A percentile compares a stretch with the other conserved stretches of the same genome.
Evolutionary conservation across 495 filamentous ascomycete genomes (phyloP).

Genomic region (Glarea lozoyensis): DNA sequence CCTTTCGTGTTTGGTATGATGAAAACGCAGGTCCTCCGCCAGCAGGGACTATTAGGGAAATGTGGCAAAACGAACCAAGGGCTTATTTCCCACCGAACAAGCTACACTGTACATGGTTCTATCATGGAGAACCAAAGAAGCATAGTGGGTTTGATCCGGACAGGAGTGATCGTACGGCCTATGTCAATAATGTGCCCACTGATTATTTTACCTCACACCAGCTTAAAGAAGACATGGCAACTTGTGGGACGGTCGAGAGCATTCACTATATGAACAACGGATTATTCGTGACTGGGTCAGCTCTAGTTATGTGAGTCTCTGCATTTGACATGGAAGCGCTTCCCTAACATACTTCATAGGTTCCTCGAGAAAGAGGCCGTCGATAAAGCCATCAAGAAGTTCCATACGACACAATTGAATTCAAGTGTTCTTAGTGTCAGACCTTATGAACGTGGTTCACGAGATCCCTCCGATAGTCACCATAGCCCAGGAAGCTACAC

Average conservation of each 20-base stretch:
- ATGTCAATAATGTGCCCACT: background rate
- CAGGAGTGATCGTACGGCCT: background rate
- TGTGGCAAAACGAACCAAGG: background rate
- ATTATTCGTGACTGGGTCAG: background rate
- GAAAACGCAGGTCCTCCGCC: background rate
- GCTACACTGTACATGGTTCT: background rate
- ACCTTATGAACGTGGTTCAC: background rate
- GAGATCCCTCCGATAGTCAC: background rate
- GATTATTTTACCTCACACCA: background rate
- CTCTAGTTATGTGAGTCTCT: constrained; percentile 9
- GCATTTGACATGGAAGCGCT: background rate
- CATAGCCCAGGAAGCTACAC: background rate
- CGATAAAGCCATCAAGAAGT: background rate
- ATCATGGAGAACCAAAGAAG: background rate
- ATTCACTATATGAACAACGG: constrained; percentile 4
- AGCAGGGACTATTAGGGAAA: background rate
- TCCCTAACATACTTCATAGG: background rate
- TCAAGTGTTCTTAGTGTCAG: background rate
- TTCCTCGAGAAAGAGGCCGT: constrained; percentile 4
- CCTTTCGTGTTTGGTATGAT: too few species aligned
- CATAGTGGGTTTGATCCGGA: background rate
- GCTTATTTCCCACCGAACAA: background rate
- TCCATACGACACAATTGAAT: background rate
- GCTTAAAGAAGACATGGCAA: constrained; percentile 7
- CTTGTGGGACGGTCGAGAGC: constrained; percentile 9